phyloP scores from a whole-genome alignment of 2,329 filamentous ascomycete species.

The Phyllosticta citriasiana region DNA sequence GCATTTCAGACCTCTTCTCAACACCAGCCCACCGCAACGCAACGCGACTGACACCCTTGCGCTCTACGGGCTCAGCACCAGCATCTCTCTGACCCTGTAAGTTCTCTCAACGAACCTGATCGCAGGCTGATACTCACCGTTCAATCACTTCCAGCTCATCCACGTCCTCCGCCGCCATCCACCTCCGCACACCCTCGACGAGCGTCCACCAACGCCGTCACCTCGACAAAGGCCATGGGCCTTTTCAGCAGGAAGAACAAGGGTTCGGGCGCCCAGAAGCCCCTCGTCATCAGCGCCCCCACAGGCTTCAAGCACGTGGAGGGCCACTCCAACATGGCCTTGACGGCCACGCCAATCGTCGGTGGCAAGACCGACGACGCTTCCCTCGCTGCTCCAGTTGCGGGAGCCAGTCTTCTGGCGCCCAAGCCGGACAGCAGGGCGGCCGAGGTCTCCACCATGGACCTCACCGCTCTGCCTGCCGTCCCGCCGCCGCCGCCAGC shows the following conservation, averaged over 20 bases:
- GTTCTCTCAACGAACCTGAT: neutral
- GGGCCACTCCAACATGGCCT: neutral
- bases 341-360: neutral
- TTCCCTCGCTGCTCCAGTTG: neutral
- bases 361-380: neutral
- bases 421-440: no score
- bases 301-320: slow-evolving; percentile 12
- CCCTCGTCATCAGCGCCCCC: slow-evolving; percentile 12
- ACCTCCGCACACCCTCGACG: neutral
- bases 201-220: neutral
- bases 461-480: neutral
- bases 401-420: no score
- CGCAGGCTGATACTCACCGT: neutral
- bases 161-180: no score
- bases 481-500: neutral
- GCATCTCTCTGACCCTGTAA: neutral
- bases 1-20: no score
- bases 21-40: no score
- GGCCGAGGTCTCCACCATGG: neutral
- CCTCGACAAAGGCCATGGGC: neutral
- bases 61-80: neutral
- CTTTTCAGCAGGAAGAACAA: neutral
- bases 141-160: neutral
- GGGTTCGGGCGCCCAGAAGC: neutral
- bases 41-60: no score